Evolutionary conservation across 805 yeast genomes (phyloP).

Genomic region (Wickerhamomyces strasburgensis): DNA sequence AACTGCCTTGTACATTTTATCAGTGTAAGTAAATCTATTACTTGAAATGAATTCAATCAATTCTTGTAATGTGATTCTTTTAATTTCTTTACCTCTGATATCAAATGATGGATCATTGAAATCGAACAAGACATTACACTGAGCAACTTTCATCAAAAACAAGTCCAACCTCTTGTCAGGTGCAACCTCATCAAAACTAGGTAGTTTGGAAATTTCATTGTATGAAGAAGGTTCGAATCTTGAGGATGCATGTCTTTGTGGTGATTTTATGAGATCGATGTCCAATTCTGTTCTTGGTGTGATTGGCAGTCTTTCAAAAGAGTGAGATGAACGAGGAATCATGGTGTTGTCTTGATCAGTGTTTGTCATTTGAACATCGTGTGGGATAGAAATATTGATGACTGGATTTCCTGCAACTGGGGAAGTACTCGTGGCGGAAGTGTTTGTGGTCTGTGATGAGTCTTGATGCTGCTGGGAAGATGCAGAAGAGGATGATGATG

Average conservation of each 20-base stretch:
- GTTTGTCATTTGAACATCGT: constrained; percentile 9
- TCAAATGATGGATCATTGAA: constrained; percentile 91
- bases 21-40: constrained; percentile 80
- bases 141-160: constrained; percentile 85
- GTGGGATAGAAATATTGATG: constrained; percentile 16
- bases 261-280: constrained; percentile 76
- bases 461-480: constrained; percentile 1
- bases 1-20: constrained; percentile 84
- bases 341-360: constrained; percentile 20
- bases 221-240: constrained; percentile 76
- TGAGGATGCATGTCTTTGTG: constrained; percentile 89
- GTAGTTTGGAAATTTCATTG: constrained; percentile 68
- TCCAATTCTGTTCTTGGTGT: constrained; percentile 49
- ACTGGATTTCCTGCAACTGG: constrained; percentile 9
- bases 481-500: too few relatives aligned
- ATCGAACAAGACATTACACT: constrained; percentile 91
- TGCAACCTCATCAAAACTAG: constrained; percentile 82
- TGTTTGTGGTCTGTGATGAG: constrained; percentile 2
- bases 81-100: constrained; percentile 87
- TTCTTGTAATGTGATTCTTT: constrained; percentile 81
- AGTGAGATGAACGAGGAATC: constrained; percentile 40
- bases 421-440: constrained; percentile 1
- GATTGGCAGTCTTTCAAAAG: constrained; percentile 52
- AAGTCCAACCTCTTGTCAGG: constrained; percentile 75
- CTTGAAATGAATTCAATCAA: constrained; percentile 82